Percentiles rank a stretch among this genome's conserved stretches.
Conservation (phyloP, 768 basidiomycete genomes). For the Phaffia tasmanica region DNA sequence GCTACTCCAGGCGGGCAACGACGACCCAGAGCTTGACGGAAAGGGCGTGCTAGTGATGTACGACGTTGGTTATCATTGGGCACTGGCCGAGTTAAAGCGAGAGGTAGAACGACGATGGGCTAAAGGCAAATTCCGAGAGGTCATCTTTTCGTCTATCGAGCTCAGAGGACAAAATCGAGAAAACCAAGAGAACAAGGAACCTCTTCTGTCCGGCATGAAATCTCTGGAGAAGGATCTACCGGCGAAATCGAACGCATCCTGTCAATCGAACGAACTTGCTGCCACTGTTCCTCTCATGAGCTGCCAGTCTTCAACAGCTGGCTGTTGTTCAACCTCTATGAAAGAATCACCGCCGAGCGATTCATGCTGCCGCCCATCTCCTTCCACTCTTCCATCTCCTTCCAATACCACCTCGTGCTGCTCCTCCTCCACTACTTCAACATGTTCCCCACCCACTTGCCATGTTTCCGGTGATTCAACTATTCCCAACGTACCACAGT, state of each 20-base stretch:
- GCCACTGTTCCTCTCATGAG: not conserved
- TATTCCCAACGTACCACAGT: not conserved
- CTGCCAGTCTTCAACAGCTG: not conserved
- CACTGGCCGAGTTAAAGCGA: constrained; percentile 20
- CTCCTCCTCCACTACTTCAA: not conserved
- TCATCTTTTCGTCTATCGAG: constrained; percentile 20
- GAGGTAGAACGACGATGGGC: not conserved
- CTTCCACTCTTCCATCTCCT: not conserved
- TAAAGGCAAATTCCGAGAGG: constrained; percentile 21
- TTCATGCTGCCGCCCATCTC: not conserved
- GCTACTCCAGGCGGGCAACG: constrained; percentile 2
- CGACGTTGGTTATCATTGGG: constrained; percentile 67
- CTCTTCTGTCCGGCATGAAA: not conserved
- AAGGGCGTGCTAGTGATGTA: constrained; percentile 51
- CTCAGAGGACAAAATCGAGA: constrained; percentile 8
- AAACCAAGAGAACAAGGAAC: no score
- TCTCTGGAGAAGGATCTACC: not conserved
- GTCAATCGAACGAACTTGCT: not conserved
- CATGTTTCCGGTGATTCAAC: not conserved
- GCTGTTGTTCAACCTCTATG: not conserved
- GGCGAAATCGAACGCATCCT: not conserved
- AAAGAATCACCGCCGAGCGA: not conserved
- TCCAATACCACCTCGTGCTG: not conserved
- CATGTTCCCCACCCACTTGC: not conserved
- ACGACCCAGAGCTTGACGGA: constrained; percentile 1